phyloP scores from a whole-genome alignment of 2,329 filamentous ascomycete species.

The Teratosphaeria destructans region DNA sequence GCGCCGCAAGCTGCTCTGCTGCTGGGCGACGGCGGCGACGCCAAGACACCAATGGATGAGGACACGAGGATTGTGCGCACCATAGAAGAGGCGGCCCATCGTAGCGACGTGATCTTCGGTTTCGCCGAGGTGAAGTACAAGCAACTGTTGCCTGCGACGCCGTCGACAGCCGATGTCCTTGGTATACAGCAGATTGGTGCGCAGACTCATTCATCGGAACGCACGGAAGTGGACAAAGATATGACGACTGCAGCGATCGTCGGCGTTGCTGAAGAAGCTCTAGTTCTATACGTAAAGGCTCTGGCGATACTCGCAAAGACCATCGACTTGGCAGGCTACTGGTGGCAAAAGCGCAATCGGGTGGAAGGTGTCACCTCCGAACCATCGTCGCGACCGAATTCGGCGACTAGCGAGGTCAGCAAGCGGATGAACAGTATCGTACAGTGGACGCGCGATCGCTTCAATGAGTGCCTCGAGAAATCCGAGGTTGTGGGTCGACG shows the following conservation, averaged over 20 bases:
- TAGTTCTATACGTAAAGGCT: slow-evolving; percentile 93
- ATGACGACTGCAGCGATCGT: slow-evolving; percentile 80
- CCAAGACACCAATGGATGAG: slow-evolving; percentile 60
- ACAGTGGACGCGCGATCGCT: slow-evolving; percentile 85
- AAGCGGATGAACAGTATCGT: slow-evolving; percentile 80
- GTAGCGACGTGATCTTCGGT: slow-evolving; percentile 91
- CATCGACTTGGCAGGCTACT: slow-evolving; percentile 87
- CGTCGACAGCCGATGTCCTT: slow-evolving; percentile 62
- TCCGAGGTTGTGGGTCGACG: slow-evolving; percentile 87
- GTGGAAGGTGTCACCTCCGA: slow-evolving; percentile 44
- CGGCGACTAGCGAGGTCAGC: slow-evolving; percentile 16
- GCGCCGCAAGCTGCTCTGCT: slow-evolving; percentile 57
- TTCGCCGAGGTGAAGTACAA: slow-evolving; percentile 99
- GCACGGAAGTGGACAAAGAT: slow-evolving; percentile 59
- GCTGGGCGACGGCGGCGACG: slow-evolving; percentile 46
- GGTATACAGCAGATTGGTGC: slow-evolving; percentile 47
- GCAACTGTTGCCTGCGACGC: slow-evolving; percentile 81
- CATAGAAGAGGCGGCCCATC: slow-evolving; percentile 84
- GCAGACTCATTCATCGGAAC: slow-evolving; percentile 43
- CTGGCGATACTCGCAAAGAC: slow-evolving; percentile 81
- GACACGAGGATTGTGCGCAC: slow-evolving; percentile 66
- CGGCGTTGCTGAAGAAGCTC: slow-evolving; percentile 79
- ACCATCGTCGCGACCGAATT: slow-evolving; percentile 10
- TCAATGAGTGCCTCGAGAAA: slow-evolving; percentile 96
- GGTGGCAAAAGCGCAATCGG: slow-evolving; percentile 55